Percentiles rank a stretch among this genome's conserved stretches.
phyloP scores from a whole-genome alignment of 305 asterid genomes.

The Solanum hybrid region DNA sequence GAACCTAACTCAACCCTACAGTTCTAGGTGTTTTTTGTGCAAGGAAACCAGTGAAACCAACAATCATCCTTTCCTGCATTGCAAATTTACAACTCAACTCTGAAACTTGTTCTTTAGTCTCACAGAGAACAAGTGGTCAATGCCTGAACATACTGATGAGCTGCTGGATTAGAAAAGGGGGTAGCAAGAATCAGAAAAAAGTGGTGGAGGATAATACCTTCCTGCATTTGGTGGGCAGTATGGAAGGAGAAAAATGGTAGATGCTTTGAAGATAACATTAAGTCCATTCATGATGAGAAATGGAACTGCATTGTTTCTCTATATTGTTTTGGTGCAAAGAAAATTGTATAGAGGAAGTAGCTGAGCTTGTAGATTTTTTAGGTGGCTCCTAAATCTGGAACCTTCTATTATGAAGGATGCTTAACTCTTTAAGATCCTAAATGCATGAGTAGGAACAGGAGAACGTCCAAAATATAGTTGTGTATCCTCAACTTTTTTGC shows the following conservation, averaged over 20 bases:
- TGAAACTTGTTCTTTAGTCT: background rate
- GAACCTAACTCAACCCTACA: background rate
- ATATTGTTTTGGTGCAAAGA: background rate
- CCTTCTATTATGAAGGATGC: background rate
- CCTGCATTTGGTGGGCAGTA: background rate
- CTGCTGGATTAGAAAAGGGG: background rate
- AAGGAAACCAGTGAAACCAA: background rate
- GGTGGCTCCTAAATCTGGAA: background rate
- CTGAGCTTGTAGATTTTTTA: background rate
- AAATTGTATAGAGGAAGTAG: background rate
- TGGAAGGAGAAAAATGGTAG: background rate
- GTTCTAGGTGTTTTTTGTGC: background rate
- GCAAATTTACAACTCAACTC: background rate
- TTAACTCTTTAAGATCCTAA: background rate
- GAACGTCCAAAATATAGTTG: slow-evolving; percentile 3
- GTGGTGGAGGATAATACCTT: background rate
- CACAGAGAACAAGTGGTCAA: background rate
- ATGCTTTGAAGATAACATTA: background rate
- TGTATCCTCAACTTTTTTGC: background rate
- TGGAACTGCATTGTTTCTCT: background rate
- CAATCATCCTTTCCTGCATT: background rate
- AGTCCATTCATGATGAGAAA: background rate
- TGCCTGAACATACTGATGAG: background rate
- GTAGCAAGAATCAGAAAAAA: background rate
- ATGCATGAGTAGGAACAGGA: background rate